These are phyloP conservation scores for Coniochaeta pulveracea DNA, from an alignment of 2,329 filamentous ascomycete genomes.

Conservation along the genomic window DNA sequence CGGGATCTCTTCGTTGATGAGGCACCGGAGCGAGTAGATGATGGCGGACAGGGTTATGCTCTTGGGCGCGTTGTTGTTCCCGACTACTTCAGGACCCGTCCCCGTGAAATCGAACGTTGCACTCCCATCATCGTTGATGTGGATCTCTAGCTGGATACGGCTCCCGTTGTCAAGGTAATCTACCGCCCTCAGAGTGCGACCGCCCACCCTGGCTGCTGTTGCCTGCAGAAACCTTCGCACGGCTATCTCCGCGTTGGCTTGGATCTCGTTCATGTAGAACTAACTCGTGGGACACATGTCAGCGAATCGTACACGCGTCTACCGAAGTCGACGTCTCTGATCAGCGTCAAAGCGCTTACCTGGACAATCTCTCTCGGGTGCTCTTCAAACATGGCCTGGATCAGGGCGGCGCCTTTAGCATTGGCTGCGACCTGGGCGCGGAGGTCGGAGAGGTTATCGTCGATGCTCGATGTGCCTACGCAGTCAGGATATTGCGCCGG, in stretches of 20 bases:
- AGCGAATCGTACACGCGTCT: background rate
- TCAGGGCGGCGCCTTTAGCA: slow-evolving; percentile 59
- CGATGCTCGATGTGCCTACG: slow-evolving; percentile 57
- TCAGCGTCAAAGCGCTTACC: background rate
- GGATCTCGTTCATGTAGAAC: slow-evolving; percentile 70
- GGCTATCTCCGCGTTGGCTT: slow-evolving; percentile 61
- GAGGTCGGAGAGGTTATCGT: slow-evolving; percentile 66
- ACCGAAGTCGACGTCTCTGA: background rate
- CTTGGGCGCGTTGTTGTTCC: slow-evolving; percentile 22
- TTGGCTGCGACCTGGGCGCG: slow-evolving; percentile 69
- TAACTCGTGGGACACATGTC: slow-evolving; percentile 54
- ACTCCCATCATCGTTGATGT: slow-evolving; percentile 15
- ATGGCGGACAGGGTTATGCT: slow-evolving; percentile 24
- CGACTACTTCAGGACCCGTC: slow-evolving; percentile 16
- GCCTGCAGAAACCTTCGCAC: slow-evolving; percentile 61
- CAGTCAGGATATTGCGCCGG: slow-evolving; percentile 58
- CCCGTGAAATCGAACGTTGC: slow-evolving; percentile 27
- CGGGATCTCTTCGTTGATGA: slow-evolving; percentile 18
- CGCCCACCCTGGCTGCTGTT: slow-evolving; percentile 49
- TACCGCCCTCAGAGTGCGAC: slow-evolving; percentile 50
- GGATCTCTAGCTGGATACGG: slow-evolving; percentile 18
- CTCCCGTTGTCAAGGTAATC: slow-evolving; percentile 52
- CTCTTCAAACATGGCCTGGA: slow-evolving; percentile 58
- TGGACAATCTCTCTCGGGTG: slow-evolving; percentile 33
- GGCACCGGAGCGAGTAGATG: slow-evolving; percentile 16